Base-by-base conservation (phyloP, 441 rosid species). In the Jatropha podagrica region DNA sequence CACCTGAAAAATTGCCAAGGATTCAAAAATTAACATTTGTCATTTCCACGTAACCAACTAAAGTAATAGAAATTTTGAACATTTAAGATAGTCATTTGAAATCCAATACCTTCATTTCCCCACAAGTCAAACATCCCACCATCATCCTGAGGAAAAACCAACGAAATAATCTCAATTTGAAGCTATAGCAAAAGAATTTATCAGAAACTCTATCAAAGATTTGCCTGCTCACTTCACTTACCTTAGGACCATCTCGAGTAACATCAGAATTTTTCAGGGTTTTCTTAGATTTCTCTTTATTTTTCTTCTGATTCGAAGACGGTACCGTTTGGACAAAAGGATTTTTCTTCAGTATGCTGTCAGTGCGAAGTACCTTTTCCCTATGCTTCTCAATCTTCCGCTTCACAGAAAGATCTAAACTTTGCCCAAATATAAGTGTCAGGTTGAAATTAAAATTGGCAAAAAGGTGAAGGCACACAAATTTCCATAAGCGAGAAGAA, bases 351-450 rank as follows among this genome's bases (percentile, higher is more conserved):
- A 95, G 82, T 41, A 86, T 51, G 75, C 92, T 90, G 55, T 95
- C 98, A 71, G 77, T 81, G 4, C 84, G 81, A 4, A 95, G 90
- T 4, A 91, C 91, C 75, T 83, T 93, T 54, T 88, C 92, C 67
- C 92, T 87, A 44, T 80, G 85, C 75, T 95, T 93, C 85, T 91
- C 95, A 76, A 91, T 95, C 85, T 93, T 95, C 59, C 91, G 82
- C 83, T 78, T 91, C 76, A 85, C 97, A 15, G 91, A 88, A 68
- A 93, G 85, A 81, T 95, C 98, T 95, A 75, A 20, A 18, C 20
- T 44, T 32, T 4, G 58, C 64, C 69, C 61, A 55, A 52, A 38
- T 4, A 55, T 44, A 48, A 3, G 13, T n/a, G 7, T 61, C 54
- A 17, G 66, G 1, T 62, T 23, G 59, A 49, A 5, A 38, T 37